These are phyloP conservation scores for Colletotrichum cordylinicola DNA, from an alignment of 2,329 filamentous ascomycete species.

Conservation along the genomic window DNA sequence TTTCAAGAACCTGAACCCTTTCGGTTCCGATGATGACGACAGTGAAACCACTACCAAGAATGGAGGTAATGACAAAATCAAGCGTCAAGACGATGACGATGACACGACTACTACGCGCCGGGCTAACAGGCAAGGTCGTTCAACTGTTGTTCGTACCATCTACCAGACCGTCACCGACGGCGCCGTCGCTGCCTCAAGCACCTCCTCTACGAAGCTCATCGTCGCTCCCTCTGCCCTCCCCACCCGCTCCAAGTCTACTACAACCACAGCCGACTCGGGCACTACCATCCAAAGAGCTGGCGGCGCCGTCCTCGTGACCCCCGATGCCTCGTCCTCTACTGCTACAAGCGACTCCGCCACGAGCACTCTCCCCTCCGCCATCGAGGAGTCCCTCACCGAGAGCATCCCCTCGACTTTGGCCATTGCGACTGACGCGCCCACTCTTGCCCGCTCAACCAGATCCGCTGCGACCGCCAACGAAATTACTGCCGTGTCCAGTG, in stretches of 20 bases:
- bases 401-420: constrained; percentile 28
- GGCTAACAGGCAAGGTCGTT: constrained; percentile 17
- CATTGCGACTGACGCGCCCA: constrained; percentile 29
- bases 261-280: not conserved
- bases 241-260: not conserved
- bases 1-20: constrained; percentile 11
- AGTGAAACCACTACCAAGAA: not conserved
- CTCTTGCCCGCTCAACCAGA: constrained; percentile 34
- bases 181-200: not conserved
- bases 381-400: constrained; percentile 28
- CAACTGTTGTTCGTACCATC: constrained; percentile 41
- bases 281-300: constrained; percentile 16
- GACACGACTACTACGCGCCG: not conserved
- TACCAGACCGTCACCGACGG: constrained; percentile 39
- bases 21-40: constrained; percentile 8
- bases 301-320: not conserved
- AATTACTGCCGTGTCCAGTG: constrained; percentile 24
- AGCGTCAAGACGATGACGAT: constrained; percentile 8
- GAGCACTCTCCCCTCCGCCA: constrained; percentile 28
- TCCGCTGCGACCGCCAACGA: constrained; percentile 28
- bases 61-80: constrained; percentile 16
- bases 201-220: constrained; percentile 37
- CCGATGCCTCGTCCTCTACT: constrained; percentile 9
- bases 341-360: not conserved
- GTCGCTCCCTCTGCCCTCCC: constrained; percentile 27